These are phyloP conservation scores for Candida schatavii DNA, from an alignment of 805 yeast genomes.

Conservation along the genomic window DNA sequence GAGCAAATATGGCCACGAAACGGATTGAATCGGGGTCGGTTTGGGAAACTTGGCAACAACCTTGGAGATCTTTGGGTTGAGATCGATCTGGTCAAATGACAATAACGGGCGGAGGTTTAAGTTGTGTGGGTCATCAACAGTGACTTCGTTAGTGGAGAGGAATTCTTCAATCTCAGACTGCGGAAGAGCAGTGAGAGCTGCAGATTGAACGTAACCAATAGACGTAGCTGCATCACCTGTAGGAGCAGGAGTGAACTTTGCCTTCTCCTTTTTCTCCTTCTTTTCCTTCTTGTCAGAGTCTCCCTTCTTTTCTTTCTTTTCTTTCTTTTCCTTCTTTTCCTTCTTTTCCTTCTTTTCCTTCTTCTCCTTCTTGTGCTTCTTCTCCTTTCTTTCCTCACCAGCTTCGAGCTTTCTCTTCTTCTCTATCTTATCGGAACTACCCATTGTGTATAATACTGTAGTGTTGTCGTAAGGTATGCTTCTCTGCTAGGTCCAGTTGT, in stretches of 20 bases:
- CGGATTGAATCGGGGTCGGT: slow-evolving; percentile 96
- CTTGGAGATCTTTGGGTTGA: slow-evolving; percentile 52
- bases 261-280: slow-evolving; percentile 13
- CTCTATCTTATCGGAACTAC: slow-evolving; percentile 16
- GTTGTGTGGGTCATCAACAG: slow-evolving; percentile 65
- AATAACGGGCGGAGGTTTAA: slow-evolving; percentile 64
- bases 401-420: slow-evolving; percentile 18
- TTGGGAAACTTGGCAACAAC: slow-evolving; percentile 71
- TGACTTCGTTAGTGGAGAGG: slow-evolving; percentile 68
- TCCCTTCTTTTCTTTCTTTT: slow-evolving; percentile 16
- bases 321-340: slow-evolving; percentile 28
- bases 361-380: slow-evolving; percentile 19
- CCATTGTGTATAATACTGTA: slow-evolving; percentile 11
- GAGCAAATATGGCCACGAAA: slow-evolving; percentile 88
- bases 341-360: slow-evolving; percentile 40
- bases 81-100: slow-evolving; percentile 58
- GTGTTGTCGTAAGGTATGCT: too few species aligned
- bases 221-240: slow-evolving; percentile 11
- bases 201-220: slow-evolving; percentile 35
- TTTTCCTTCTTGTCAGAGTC: slow-evolving; percentile 10
- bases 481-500: too few species aligned
- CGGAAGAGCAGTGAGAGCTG: slow-evolving; percentile 39
- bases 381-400: slow-evolving; percentile 9
- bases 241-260: slow-evolving; percentile 7
- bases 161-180: slow-evolving; percentile 61